Percentiles rank a stretch among this genome's conserved stretches.
phyloP scores from a whole-genome alignment of 2,329 filamentous ascomycete genomes.

The Teratosphaeria nubilosa region DNA sequence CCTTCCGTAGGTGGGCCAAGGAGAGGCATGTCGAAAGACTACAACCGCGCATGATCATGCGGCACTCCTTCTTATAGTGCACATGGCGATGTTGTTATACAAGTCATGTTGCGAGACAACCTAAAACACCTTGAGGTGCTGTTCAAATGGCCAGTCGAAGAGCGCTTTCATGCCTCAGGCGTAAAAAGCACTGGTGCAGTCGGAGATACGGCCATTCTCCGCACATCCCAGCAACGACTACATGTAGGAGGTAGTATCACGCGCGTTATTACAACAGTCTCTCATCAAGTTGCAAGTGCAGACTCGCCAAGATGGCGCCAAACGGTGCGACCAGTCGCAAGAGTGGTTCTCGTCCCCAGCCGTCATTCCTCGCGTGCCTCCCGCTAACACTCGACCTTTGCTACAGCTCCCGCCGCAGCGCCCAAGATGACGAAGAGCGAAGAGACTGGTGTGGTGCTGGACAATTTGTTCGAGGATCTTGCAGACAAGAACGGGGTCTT shows the following conservation, averaged over 20 bases:
- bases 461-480: constrained; percentile 22
- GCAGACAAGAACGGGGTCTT: constrained; percentile 13
- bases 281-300: not conserved
- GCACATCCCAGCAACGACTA: not conserved
- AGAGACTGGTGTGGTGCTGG: constrained; percentile 13
- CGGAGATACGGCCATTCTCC: not conserved
- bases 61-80: not conserved
- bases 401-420: constrained; percentile 14
- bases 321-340: constrained; percentile 23
- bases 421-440: constrained; percentile 12
- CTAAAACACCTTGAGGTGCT: not conserved
- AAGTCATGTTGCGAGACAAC: not conserved
- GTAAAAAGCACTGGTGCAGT: not conserved
- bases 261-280: too few relatives aligned
- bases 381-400: not conserved
- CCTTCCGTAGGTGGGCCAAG: constrained; percentile 16
- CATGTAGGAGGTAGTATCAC: too few relatives aligned
- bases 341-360: constrained; percentile 12
- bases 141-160: too few relatives aligned
- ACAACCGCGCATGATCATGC: not conserved
- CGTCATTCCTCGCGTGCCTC: constrained; percentile 1
- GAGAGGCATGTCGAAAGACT: constrained; percentile 6
- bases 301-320: constrained; percentile 17
- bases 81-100: not conserved
- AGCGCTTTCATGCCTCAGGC: not conserved